phyloP scores from a whole-genome alignment of 345 rosid genomes.

The Eucalyptus cladocalyx region DNA sequence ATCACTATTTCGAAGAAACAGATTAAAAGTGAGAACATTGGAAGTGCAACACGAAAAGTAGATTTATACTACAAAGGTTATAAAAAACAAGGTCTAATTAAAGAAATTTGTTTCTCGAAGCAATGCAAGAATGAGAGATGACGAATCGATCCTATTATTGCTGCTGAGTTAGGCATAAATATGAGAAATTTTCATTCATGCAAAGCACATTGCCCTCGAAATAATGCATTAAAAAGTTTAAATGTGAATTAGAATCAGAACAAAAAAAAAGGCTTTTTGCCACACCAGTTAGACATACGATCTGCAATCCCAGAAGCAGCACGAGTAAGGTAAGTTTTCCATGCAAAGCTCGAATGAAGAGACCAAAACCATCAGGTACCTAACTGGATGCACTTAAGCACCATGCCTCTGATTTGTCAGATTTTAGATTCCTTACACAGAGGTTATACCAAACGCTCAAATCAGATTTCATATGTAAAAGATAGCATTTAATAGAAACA shows the following conservation, averaged over 20 bases:
- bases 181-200: neutral
- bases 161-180: neutral
- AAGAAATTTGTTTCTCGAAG: neutral
- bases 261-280: neutral
- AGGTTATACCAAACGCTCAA: neutral
- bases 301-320: neutral
- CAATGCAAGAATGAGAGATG: neutral
- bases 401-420: neutral
- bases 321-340: neutral
- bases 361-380: neutral
- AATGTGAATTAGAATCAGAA: neutral
- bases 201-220: neutral
- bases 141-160: neutral
- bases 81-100: neutral
- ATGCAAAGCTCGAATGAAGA: neutral
- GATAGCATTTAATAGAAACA: neutral
- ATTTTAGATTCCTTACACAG: neutral
- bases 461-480: neutral
- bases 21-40: neutral
- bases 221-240: neutral
- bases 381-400: neutral
- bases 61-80: neutral
- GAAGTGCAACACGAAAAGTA: neutral
- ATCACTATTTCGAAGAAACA: neutral
- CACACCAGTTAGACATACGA: neutral